Conservation (phyloP, 2,329 filamentous ascomycete genomes). For the Epicoccum nigrum region DNA sequence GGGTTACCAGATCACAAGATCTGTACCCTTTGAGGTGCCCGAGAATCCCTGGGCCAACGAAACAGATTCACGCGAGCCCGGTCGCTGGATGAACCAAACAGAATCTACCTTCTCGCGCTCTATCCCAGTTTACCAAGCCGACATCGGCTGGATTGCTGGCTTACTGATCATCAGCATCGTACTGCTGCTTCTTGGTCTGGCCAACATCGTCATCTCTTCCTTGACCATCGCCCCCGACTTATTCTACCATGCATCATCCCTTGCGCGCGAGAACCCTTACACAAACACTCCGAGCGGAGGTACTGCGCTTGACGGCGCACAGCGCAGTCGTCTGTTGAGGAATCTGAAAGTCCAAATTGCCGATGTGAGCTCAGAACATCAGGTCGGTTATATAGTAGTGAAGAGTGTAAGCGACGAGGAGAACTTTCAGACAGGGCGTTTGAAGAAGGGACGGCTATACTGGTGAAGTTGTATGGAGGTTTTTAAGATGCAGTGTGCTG, state of each 20-base stretch:
- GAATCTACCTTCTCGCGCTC: neutral
- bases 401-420: slow-evolving; percentile 5
- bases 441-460: slow-evolving; percentile 2
- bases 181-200: slow-evolving; percentile 1
- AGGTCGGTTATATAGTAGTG: slow-evolving; percentile 30
- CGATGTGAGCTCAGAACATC: slow-evolving; percentile 20
- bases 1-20: neutral
- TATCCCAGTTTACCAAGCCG: slow-evolving; percentile 1
- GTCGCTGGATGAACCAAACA: neutral
- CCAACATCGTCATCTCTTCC: neutral
- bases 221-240: slow-evolving; percentile 25
- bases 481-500: neutral
- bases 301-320: slow-evolving; percentile 22
- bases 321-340: slow-evolving; percentile 26
- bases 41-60: too few relatives aligned
- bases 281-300: slow-evolving; percentile 20
- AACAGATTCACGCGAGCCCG: neutral
- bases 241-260: slow-evolving; percentile 25
- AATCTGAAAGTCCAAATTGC: slow-evolving; percentile 27
- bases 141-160: neutral
- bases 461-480: neutral
- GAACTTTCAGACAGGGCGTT: neutral
- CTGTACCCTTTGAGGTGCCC: neutral
- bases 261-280: slow-evolving; percentile 32
- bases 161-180: neutral